These are phyloP conservation scores for Colletotrichum phormii DNA, from an alignment of 2,329 filamentous ascomycete species.

Conservation along the genomic window DNA sequence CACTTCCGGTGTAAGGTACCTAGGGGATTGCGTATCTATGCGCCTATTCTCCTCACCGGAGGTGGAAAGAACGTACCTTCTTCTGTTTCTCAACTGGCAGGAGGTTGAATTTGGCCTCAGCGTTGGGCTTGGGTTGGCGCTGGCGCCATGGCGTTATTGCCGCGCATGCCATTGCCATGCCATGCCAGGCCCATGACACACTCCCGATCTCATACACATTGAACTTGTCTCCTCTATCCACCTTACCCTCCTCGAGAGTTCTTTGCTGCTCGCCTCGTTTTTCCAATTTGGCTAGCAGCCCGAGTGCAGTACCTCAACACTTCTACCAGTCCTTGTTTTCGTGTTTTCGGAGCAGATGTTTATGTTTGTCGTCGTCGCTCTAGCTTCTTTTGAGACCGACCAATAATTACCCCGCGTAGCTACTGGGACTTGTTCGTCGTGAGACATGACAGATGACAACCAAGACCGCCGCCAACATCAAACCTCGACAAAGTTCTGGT, in stretches of 20 bases:
- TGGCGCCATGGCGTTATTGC: too few species aligned
- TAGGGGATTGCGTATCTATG: too few species aligned
- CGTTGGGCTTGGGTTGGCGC: background rate
- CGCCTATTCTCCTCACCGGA: too few species aligned
- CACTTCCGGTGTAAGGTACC: too few species aligned
- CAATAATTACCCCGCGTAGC: background rate
- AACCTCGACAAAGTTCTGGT: background rate
- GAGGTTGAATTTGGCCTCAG: background rate
- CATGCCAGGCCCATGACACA: background rate
- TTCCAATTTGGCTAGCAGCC: background rate
- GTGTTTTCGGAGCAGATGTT: background rate
- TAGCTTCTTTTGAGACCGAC: background rate
- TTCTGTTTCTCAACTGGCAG: too few species aligned
- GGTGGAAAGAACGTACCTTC: too few species aligned
- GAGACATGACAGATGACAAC: background rate
- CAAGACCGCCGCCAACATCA: background rate
- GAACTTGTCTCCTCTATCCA: background rate
- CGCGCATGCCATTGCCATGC: background rate
- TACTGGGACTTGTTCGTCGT: background rate
- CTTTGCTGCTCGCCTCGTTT: conserved; percentile 3
- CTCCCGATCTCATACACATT: background rate
- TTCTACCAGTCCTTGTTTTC: background rate
- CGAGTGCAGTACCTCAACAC: background rate
- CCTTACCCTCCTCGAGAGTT: background rate
- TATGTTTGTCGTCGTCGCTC: background rate